Percentiles rank a stretch among this genome's conserved stretches.
phyloP scores from a whole-genome alignment of 345 rosid genomes.

The Gossypium mustelinum region DNA sequence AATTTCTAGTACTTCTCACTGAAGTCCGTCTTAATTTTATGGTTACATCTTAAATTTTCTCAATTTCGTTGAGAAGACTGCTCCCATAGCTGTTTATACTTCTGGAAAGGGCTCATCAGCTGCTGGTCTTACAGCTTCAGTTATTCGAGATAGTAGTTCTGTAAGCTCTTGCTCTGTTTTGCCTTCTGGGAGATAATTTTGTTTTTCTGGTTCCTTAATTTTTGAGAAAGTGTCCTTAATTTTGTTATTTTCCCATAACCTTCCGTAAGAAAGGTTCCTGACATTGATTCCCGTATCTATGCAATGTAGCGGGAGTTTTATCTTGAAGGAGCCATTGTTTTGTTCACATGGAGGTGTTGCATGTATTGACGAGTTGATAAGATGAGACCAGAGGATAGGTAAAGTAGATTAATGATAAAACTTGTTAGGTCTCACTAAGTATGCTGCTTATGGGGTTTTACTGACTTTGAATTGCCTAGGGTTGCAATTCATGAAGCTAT shows the following conservation, averaged over 20 bases:
- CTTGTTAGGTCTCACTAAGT: not conserved
- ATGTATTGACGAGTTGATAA: slow-evolving; percentile 95
- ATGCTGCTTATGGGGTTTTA: slow-evolving; percentile 7
- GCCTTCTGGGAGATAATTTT: not conserved
- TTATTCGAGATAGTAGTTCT: slow-evolving; percentile 76
- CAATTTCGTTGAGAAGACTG: slow-evolving; percentile 94
- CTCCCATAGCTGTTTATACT: slow-evolving; percentile 94
- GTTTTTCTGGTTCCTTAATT: not conserved
- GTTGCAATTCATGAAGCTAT: slow-evolving; percentile 99
- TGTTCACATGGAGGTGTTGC: slow-evolving; percentile 97
- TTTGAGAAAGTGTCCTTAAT: not conserved
- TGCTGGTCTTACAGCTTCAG: slow-evolving; percentile 98
- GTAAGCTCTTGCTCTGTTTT: slow-evolving; percentile 42
- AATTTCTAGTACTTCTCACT: slow-evolving; percentile 2
- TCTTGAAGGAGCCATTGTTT: slow-evolving; percentile 99
- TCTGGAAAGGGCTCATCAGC: slow-evolving; percentile 98
- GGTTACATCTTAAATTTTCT: slow-evolving; percentile 54
- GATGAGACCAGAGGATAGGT: slow-evolving; percentile 99
- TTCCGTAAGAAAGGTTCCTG: slow-evolving; percentile 9
- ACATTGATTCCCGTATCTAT: slow-evolving; percentile 16
- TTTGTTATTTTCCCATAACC: not conserved
- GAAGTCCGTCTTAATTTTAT: slow-evolving; percentile 22
- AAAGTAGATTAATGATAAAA: slow-evolving; percentile 15
- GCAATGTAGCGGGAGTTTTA: slow-evolving; percentile 83
- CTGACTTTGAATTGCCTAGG: slow-evolving; percentile 32